Evolutionary conservation across 2,329 filamentous ascomycete genomes (phyloP).

Genomic region (Monilinia fructigena): DNA sequence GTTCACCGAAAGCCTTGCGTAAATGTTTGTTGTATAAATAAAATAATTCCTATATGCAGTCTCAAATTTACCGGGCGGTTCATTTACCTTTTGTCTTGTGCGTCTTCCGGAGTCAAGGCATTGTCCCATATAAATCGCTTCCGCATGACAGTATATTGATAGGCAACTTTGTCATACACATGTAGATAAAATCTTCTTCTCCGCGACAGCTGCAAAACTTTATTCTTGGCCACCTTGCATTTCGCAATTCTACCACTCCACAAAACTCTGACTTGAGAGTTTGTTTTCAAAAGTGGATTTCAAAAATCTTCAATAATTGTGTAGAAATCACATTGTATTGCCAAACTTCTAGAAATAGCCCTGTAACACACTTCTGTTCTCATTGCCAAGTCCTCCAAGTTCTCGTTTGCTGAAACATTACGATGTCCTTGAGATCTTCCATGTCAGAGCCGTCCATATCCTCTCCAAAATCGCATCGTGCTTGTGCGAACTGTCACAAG

Average conservation of each 20-base stretch:
- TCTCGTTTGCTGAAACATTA: constrained; percentile 1
- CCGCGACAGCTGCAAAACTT: neutral
- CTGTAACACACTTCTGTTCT: neutral
- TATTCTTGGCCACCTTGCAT: neutral
- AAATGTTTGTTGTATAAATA: neutral
- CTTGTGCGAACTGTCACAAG: neutral
- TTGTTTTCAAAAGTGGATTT: constrained; percentile 3
- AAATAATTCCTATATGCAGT: no score
- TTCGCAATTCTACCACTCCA: neutral
- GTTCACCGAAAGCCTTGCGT: neutral
- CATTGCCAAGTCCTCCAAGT: constrained; percentile 3
- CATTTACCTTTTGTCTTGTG: neutral
- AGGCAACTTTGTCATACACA: constrained; percentile 11
- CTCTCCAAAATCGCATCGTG: neutral
- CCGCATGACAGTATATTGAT: neutral
- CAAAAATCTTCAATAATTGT: neutral
- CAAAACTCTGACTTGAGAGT: constrained; percentile 1
- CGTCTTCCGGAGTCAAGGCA: neutral
- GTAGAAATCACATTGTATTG: neutral
- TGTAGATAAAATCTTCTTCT: constrained; percentile 8
- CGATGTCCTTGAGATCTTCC: constrained; percentile 12
- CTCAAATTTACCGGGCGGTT: neutral
- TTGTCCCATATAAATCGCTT: neutral
- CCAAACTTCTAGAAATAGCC: constrained; percentile 7
- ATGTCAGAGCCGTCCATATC: constrained; percentile 1